Evolutionary conservation across 352 stramenopile species (phyloP).

Genomic region (Globisporangium megalacanthum): DNA sequence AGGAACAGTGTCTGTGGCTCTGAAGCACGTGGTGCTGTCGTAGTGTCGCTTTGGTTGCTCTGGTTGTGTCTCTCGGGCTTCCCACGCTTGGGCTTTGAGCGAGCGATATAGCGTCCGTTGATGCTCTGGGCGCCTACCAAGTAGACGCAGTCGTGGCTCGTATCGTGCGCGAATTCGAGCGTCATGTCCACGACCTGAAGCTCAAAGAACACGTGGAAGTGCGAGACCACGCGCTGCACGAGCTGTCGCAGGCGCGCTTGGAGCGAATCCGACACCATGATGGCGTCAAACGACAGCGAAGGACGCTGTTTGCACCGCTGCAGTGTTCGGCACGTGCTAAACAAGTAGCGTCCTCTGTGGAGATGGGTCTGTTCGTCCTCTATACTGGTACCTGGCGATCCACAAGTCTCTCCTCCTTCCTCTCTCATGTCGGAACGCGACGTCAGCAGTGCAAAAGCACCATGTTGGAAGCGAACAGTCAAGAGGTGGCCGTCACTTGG

Average conservation of each 20-base stretch:
- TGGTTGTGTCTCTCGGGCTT: not conserved
- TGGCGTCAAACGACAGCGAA: not conserved
- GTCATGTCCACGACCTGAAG: slow-evolving; percentile 5
- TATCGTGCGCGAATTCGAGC: slow-evolving; percentile 6
- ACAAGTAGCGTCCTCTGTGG: slow-evolving; percentile 1
- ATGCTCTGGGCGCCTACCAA: slow-evolving; percentile 15
- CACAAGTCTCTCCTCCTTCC: not conserved
- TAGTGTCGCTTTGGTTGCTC: slow-evolving; percentile 1
- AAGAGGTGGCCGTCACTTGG: not conserved
- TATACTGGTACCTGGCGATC: not conserved
- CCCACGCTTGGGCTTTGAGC: not conserved
- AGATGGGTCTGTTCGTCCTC: not conserved
- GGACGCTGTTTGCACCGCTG: not conserved
- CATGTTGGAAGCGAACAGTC: slow-evolving; percentile 5
- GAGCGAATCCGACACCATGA: not conserved
- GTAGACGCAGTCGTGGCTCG: slow-evolving; percentile 1
- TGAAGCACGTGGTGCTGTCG: not conserved
- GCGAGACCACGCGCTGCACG: not conserved
- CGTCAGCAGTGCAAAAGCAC: not conserved
- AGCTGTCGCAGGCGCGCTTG: not conserved
- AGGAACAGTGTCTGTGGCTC: not conserved
- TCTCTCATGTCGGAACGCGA: not conserved
- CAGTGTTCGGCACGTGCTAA: not conserved
- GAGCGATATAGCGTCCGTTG: not conserved
- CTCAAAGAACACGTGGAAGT: slow-evolving; percentile 13